phyloP scores from a whole-genome alignment of 2,329 filamentous ascomycete genomes.

The Alternaria sp. region DNA sequence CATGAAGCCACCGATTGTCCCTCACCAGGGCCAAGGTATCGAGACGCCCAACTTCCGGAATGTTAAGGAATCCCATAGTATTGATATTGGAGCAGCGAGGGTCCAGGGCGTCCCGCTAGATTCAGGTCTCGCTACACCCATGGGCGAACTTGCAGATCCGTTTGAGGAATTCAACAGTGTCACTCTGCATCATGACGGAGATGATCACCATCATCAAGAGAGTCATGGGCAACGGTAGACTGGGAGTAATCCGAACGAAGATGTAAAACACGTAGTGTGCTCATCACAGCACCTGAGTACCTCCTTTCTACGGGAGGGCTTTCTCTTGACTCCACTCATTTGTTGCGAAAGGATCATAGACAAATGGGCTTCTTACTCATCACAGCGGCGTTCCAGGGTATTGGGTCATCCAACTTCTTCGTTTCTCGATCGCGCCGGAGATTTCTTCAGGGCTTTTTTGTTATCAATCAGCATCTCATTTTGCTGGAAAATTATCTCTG shows the following conservation, averaged over 20 bases:
- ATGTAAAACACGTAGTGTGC: not conserved
- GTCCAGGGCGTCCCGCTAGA: slow-evolving; percentile 85
- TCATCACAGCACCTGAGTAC: slow-evolving; percentile 21
- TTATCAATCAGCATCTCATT: slow-evolving; percentile 7
- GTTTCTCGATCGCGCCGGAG: slow-evolving; percentile 9
- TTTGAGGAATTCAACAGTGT: slow-evolving; percentile 99
- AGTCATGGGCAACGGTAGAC: slow-evolving; percentile 34
- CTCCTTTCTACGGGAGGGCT: slow-evolving; percentile 22
- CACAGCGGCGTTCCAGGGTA: slow-evolving; percentile 31
- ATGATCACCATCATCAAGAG: slow-evolving; percentile 64
- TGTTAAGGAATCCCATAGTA: slow-evolving; percentile 95
- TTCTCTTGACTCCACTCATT: slow-evolving; percentile 45
- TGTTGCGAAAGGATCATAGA: slow-evolving; percentile 26
- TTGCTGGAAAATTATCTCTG: slow-evolving; percentile 21
- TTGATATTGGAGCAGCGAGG: slow-evolving; percentile 71
- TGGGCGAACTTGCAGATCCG: slow-evolving; percentile 82
- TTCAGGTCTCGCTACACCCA: slow-evolving; percentile 84
- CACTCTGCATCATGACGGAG: slow-evolving; percentile 94
- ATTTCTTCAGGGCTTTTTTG: not conserved
- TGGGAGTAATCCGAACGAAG: not conserved
- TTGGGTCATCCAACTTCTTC: slow-evolving; percentile 11
- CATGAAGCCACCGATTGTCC: slow-evolving; percentile 97
- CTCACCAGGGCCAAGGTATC: slow-evolving; percentile 85
- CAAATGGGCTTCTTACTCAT: slow-evolving; percentile 22
- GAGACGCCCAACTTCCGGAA: slow-evolving; percentile 98